A percentile compares a stretch with the other conserved stretches of the same genome.
phyloP scores from a whole-genome alignment of 371 early-diverging fungal genomes.

The Paramicrosporidium saccamoebae region DNA sequence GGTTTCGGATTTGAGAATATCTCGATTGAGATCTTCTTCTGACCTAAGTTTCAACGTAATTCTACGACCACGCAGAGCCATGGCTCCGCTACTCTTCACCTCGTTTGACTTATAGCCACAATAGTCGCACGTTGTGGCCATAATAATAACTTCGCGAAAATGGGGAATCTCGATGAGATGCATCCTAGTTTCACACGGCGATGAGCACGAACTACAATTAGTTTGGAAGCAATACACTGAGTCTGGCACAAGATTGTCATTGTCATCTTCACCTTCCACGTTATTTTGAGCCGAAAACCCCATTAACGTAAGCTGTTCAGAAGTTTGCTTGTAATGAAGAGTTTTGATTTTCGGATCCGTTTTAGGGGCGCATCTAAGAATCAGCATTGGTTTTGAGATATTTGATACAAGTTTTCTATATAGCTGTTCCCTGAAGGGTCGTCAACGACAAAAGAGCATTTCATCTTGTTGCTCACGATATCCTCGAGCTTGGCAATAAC shows the following conservation, averaged over 20 bases:
- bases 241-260: slow-evolving; percentile 1
- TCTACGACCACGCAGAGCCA: slow-evolving; percentile 30
- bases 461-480: slow-evolving; percentile 13
- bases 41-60: slow-evolving; percentile 45
- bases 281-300: slow-evolving; percentile 23
- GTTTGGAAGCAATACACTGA: slow-evolving; percentile 38
- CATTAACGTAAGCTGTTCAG: slow-evolving; percentile 33
- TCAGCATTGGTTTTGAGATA: too few species aligned
- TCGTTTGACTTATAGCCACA: slow-evolving; percentile 86
- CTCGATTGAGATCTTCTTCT: slow-evolving; percentile 54
- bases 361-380: too few species aligned
- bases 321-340: slow-evolving; percentile 24
- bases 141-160: slow-evolving; percentile 77
- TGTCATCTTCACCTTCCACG: slow-evolving; percentile 7
- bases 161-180: slow-evolving; percentile 64
- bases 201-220: slow-evolving; percentile 50
- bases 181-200: slow-evolving; percentile 60
- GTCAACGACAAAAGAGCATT: slow-evolving; percentile 38
- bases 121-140: slow-evolving; percentile 64
- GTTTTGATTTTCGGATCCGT: slow-evolving; percentile 36
- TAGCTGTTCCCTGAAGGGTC: slow-evolving; percentile 80
- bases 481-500: slow-evolving; percentile 21
- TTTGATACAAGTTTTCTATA: slow-evolving; percentile 31
- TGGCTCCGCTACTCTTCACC: slow-evolving; percentile 72
- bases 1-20: slow-evolving; percentile 76